Base-by-base conservation (phyloP, 2,329 filamentous ascomycete species). In the Sporothrix inflata region DNA sequence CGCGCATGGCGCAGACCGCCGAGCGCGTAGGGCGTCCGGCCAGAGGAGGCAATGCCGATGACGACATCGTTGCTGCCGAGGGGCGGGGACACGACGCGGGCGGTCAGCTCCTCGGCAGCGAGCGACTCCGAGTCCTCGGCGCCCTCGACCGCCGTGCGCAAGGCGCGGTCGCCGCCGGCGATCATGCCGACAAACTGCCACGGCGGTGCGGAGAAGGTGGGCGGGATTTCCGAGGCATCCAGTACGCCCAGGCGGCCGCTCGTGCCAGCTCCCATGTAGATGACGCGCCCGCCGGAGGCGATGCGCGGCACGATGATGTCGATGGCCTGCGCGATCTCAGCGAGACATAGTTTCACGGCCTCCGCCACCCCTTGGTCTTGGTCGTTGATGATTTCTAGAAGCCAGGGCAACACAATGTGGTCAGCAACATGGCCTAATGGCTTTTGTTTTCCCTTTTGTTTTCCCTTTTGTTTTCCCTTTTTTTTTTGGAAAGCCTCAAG, bases 181-280 rank as follows among this genome's bases (percentile, higher is more conserved):
- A 84, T 83, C 16, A 83, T 71, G 2, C 79, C 81, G 11, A 84
- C 73, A 61, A 84, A 84, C 70, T 83, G 82, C 6, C 74, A 77
- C 14, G 78, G 74, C 1, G 81, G 78, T 11, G 81, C 81, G 8
- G 82, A 82, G 70, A 81, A 83, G 0, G 81, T 84, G 1, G 82
- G 82, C 2, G 80, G 80, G 27, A 83, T 82, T 70, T 84, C 83
- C 1, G 82, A 83, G 8, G 81, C 80, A 74, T 84, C 82, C 30
- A 83, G 19, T 2, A 74, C 40, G 1, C 73, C 73, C 7, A 74
- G 30, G 4, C 73, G 80, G 70, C 83, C 81, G 73, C 83, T 84
- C 2, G 82, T 84, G 16, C 83, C 82, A 3, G 82, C 83, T 11
- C 82, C 82, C n/a, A 82, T 80, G 73, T 82, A 82, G 8, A 80